Conservation (phyloP, 179 eudicot genomes). For the Actinidia chinensis region DNA sequence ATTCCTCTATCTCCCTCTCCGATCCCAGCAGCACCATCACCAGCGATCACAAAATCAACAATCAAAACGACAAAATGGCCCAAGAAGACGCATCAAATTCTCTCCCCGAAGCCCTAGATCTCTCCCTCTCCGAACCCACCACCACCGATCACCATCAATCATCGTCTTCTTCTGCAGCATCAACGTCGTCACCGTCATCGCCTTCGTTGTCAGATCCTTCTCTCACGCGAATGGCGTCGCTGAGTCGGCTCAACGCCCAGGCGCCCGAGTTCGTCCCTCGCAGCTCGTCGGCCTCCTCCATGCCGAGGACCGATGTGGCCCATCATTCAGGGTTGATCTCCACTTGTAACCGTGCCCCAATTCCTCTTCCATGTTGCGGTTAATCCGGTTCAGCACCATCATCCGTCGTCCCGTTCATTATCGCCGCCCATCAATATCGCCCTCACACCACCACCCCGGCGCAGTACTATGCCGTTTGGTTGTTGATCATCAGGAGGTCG, state of each 20-base stretch:
- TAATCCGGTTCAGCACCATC: conserved; percentile 27
- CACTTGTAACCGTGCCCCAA: conserved; percentile 41
- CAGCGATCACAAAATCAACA: background rate
- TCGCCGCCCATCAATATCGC: too few relatives aligned
- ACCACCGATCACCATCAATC: background rate
- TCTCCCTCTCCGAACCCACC: conserved; percentile 7
- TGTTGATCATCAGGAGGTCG: conserved; percentile 20
- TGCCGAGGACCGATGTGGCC: conserved; percentile 27
- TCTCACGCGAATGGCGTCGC: conserved; percentile 44
- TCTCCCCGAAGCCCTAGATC: conserved; percentile 26
- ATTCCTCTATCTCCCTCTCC: background rate
- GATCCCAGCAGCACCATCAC: too few relatives aligned
- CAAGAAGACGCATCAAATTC: conserved; percentile 15
- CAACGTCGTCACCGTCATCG: background rate
- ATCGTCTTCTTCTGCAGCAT: background rate
- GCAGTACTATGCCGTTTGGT: conserved; percentile 12
- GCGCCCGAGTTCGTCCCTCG: conserved; percentile 85
- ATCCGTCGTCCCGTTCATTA: conserved; percentile 27
- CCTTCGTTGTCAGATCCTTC: conserved; percentile 22
- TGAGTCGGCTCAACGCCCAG: conserved; percentile 65
- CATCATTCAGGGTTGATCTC: conserved; percentile 35
- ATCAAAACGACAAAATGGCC: background rate
- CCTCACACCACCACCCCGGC: too few relatives aligned
- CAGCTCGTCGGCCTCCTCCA: conserved; percentile 14
- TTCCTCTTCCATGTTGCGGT: conserved; percentile 30